Evolutionary conservation across 495 filamentous ascomycete species (phyloP), one percentile per base, ranked within the genome.

Genomic region (Penicillium turbatum): DNA sequence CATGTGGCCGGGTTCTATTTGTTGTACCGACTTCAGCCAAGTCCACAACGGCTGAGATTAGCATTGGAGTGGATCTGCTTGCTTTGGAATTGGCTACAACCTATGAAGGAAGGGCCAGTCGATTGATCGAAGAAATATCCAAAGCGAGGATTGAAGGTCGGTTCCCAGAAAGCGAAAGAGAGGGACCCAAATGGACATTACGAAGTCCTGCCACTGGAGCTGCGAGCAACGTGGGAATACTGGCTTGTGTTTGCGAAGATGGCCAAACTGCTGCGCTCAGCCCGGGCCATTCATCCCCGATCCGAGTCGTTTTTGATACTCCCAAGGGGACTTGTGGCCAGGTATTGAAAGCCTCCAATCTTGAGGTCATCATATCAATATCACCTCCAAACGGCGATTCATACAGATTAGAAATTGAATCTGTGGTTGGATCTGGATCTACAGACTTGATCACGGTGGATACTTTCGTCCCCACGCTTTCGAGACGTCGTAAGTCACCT

Each of bases 131-230:
- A 72, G 93, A 98, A 55, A 77, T 96, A 21, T 79, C 82, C 19
- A 92, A 89, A 68, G 92, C 92, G 9, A 83, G 84, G 53, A 85
- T 96, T 46, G 92, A 96, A 67, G 87, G 84, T 7, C 79, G 93
- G 34, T 92, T 90, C 60, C 69, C 87, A 2, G 89, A 95, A 59
- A 68, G 72, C 21, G 86, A 93, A 74, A 79, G 90, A 49, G 87
- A 96, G 69, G 81, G 83, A 41, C 77, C 82, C 24, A 85, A 84
- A 58, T 96, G 90, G 90, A 83, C 86, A 21, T 73, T 95, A 10
- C 81, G 89, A 19, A 85, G 81, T 17, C 78, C 86, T 38, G n/a
- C 47, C 13, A 76, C 74, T 42, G 76, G 81, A 53, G 68, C 75
- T 2, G 74, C 81, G 27, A 85, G 77, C 41, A 82, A 79, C 49